Evolutionary conservation across 306 rosid species (phyloP).

Genomic region (Bauhinia variegata): DNA sequence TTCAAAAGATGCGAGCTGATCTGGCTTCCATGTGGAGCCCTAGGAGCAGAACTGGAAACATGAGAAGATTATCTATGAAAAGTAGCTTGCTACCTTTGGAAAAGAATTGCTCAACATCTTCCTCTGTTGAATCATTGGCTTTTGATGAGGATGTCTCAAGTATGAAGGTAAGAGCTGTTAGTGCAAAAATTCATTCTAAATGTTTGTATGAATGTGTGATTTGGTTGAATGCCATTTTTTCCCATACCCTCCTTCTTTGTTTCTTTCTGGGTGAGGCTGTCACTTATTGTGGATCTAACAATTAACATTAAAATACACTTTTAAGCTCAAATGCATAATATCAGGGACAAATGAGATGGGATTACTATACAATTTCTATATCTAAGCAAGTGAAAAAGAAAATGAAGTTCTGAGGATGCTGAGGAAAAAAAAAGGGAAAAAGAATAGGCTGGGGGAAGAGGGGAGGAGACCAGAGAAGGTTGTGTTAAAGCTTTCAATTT

Average conservation of each 20-base stretch:
- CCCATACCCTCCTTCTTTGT: slow-evolving; percentile 19
- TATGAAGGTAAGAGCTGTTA: slow-evolving; percentile 64
- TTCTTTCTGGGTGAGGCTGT: slow-evolving; percentile 31
- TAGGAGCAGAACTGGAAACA: slow-evolving; percentile 58
- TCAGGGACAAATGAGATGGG: slow-evolving; percentile 1
- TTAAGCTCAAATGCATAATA: slow-evolving; percentile 15
- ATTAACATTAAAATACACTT: slow-evolving; percentile 13
- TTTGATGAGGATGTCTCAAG: slow-evolving; percentile 63
- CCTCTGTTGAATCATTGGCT: slow-evolving; percentile 44
- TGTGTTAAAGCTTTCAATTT: too few species aligned
- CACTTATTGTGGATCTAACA: slow-evolving; percentile 19
- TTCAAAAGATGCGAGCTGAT: slow-evolving; percentile 82
- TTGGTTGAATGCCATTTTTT: slow-evolving; percentile 10
- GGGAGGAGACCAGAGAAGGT: not conserved
- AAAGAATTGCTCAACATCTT: slow-evolving; percentile 48
- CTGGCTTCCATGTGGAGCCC: slow-evolving; percentile 92
- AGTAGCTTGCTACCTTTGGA: slow-evolving; percentile 47
- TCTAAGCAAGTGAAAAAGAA: too few species aligned
- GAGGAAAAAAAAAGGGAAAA: not conserved
- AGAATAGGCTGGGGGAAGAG: not conserved
- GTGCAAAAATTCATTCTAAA: slow-evolving; percentile 13
- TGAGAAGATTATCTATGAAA: slow-evolving; percentile 55
- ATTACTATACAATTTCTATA: slow-evolving; percentile 7
- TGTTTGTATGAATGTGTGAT: slow-evolving; percentile 22
- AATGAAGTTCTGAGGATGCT: slow-evolving; percentile 17